Conservation (phyloP, 805 yeast genomes). For the Ogataea minuta region DNA sequence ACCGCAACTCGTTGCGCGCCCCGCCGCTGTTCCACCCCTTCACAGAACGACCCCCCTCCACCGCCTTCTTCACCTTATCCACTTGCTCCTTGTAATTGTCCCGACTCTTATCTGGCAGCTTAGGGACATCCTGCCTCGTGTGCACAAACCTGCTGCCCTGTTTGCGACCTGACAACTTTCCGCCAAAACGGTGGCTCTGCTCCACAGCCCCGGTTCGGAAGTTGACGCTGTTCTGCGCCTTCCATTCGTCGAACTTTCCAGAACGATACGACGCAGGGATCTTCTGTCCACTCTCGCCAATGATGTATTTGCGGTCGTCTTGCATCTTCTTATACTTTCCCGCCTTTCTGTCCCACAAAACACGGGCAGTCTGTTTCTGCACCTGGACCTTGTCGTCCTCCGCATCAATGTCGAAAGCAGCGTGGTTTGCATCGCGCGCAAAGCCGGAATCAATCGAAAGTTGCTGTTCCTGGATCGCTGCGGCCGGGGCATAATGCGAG, state of each 20-base stretch:
- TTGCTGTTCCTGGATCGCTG: slow-evolving; percentile 79
- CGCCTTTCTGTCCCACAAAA: slow-evolving; percentile 91
- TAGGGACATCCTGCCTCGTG: slow-evolving; percentile 74
- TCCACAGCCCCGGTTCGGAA: slow-evolving; percentile 55
- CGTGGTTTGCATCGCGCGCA: slow-evolving; percentile 78
- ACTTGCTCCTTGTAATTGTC: slow-evolving; percentile 83
- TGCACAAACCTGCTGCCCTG: slow-evolving; percentile 64
- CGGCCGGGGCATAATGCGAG: slow-evolving; percentile 85
- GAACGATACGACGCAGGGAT: slow-evolving; percentile 89
- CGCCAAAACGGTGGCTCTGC: slow-evolving; percentile 35
- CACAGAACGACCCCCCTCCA: slow-evolving; percentile 68
- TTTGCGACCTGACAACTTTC: slow-evolving; percentile 34
- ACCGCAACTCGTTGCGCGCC: slow-evolving; percentile 47
- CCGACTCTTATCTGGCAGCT: slow-evolving; percentile 83
- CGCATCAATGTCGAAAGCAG: slow-evolving; percentile 77
- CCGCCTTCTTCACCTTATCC: slow-evolving; percentile 76
- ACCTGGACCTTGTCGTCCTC: slow-evolving; percentile 66
- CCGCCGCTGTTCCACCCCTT: slow-evolving; percentile 58
- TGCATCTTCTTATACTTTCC: slow-evolving; percentile 82
- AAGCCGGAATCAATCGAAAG: slow-evolving; percentile 59
- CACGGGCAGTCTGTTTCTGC: slow-evolving; percentile 64
- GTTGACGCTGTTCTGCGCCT: slow-evolving; percentile 60
- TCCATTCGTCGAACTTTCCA: slow-evolving; percentile 94
- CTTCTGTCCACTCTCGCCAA: slow-evolving; percentile 91
- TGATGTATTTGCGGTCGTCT: slow-evolving; percentile 84